A percentile compares a stretch with the other conserved stretches of the same genome.
These are phyloP conservation scores for Kodamaea kaohsiungensis DNA, from an alignment of 805 yeast species.

Conservation along the genomic window DNA sequence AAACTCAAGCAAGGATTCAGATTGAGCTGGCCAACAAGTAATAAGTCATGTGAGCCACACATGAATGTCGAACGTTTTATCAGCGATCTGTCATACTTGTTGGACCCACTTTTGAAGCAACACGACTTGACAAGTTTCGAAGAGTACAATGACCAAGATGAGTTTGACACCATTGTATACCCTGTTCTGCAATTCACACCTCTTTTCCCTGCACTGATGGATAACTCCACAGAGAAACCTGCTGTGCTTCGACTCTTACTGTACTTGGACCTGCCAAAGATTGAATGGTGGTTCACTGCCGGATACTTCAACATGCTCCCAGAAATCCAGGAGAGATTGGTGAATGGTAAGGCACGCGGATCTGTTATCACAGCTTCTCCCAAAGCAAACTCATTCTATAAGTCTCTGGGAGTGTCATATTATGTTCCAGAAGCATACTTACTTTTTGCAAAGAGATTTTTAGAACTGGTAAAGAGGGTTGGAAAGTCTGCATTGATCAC, in stretches of 20 bases:
- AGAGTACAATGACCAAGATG: slow-evolving; percentile 33
- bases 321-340: slow-evolving; percentile 58
- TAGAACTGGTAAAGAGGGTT: slow-evolving; percentile 47
- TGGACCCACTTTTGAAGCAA: slow-evolving; percentile 61
- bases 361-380: slow-evolving; percentile 89
- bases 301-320: slow-evolving; percentile 95
- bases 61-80: slow-evolving; percentile 52
- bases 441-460: slow-evolving; percentile 67
- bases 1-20: slow-evolving; percentile 49
- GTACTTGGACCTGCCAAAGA: slow-evolving; percentile 51
- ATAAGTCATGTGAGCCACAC: slow-evolving; percentile 68
- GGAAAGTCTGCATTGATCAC: slow-evolving; percentile 48
- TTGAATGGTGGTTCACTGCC: slow-evolving; percentile 87
- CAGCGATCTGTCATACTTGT: slow-evolving; percentile 52
- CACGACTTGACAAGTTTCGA: slow-evolving; percentile 32
- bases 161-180: slow-evolving; percentile 66
- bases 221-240: slow-evolving; percentile 76
- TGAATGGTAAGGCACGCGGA: slow-evolving; percentile 61
- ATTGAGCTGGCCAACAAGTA: slow-evolving; percentile 73
- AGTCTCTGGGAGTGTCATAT: slow-evolving; percentile 78
- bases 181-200: slow-evolving; percentile 94
- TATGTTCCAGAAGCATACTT: slow-evolving; percentile 86
- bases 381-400: slow-evolving; percentile 89
- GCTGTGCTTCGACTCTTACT: slow-evolving; percentile 64
- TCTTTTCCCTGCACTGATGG: slow-evolving; percentile 57